phyloP scores from a whole-genome alignment of 2,329 filamentous ascomycete genomes.

The Cercospora berteroae region DNA sequence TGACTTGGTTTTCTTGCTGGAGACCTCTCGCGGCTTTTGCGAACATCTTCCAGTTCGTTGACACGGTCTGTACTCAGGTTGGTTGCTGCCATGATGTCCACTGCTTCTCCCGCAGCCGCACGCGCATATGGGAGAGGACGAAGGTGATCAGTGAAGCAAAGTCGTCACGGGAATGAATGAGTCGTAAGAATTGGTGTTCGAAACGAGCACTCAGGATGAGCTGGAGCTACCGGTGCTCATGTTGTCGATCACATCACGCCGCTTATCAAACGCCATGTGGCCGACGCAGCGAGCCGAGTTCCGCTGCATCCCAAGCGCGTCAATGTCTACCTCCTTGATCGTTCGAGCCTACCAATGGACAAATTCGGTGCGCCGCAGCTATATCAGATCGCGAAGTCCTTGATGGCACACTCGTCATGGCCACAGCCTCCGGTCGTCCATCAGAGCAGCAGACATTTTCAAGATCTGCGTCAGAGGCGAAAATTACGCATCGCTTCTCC shows the following conservation, averaged over 20 bases:
- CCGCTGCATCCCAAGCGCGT: background rate
- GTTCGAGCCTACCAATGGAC: background rate
- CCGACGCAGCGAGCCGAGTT: background rate
- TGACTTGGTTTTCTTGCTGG: constrained; percentile 2
- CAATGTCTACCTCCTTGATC: background rate
- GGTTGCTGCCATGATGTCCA: constrained; percentile 7
- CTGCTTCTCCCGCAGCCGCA: background rate
- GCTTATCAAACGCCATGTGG: constrained; percentile 1
- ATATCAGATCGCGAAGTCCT: background rate
- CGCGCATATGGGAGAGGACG: background rate
- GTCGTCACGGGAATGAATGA: background rate
- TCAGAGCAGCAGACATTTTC: background rate
- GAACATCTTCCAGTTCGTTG: background rate
- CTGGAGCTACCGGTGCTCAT: background rate
- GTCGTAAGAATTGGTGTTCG: background rate
- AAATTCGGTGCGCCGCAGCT: background rate
- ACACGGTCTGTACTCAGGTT: constrained; percentile 10
- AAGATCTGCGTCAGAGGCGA: constrained; percentile 1
- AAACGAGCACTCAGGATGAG: background rate
- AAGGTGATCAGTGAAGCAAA: background rate
- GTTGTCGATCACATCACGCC: constrained; percentile 7
- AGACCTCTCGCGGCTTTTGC: background rate
- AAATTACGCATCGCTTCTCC: constrained; percentile 1
- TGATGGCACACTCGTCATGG: background rate
- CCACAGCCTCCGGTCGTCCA: background rate